Conservation (phyloP, 179 eudicot genomes). For the Nepenthes alata region DNA sequence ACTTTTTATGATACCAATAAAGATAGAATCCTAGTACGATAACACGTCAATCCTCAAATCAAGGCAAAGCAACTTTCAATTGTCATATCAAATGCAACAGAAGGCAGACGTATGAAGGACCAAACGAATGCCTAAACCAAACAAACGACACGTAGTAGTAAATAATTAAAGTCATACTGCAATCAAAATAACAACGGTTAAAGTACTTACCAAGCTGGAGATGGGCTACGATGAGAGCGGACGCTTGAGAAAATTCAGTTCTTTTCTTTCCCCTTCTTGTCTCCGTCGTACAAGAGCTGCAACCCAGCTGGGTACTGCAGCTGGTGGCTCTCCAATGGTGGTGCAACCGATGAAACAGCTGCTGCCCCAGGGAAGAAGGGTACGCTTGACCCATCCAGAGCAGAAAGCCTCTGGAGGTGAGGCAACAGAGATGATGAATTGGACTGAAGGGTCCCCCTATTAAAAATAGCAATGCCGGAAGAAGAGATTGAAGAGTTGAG, state of each 20-base stretch:
- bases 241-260: slow-evolving; percentile 7
- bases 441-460: slow-evolving; percentile 99
- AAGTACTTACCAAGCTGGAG: slow-evolving; percentile 2
- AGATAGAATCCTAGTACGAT: too few relatives aligned
- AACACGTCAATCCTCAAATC: too few relatives aligned
- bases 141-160: too few relatives aligned
- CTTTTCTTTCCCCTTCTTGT: slow-evolving; percentile 10
- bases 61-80: too few relatives aligned
- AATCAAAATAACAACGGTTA: too few relatives aligned
- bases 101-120: too few relatives aligned
- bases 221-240: background rate
- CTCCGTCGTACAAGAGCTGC: slow-evolving; percentile 6
- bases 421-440: slow-evolving; percentile 61
- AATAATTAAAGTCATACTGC: too few relatives aligned
- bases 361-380: slow-evolving; percentile 42
- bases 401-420: slow-evolving; percentile 46
- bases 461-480: slow-evolving; percentile 39
- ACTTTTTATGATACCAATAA: too few relatives aligned
- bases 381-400: slow-evolving; percentile 42
- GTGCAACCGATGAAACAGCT: slow-evolving; percentile 4
- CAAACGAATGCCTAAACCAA: too few relatives aligned
- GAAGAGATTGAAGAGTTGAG: slow-evolving; percentile 59
- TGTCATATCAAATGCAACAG: too few relatives aligned
- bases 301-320: slow-evolving; percentile 7
- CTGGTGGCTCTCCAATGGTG: slow-evolving; percentile 5